A percentile compares a stretch with the other conserved stretches of the same genome.
Conservation (phyloP, 306 rosid genomes). For the Cercis canadensis region DNA sequence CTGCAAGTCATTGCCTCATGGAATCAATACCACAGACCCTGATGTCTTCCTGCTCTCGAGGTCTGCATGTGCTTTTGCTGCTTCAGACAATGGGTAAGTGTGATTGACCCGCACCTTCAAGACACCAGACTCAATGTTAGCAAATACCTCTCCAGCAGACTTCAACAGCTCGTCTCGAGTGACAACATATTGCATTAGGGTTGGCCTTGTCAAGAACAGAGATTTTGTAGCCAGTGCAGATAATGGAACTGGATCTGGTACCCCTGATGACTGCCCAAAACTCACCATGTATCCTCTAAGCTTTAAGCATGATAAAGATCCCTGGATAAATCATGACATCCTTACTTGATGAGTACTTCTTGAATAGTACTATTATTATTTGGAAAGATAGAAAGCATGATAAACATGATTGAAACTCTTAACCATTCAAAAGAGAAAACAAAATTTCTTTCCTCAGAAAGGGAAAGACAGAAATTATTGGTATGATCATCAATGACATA, state of each 20-base stretch:
- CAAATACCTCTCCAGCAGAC: conserved; percentile 78
- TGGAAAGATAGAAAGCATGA: background rate
- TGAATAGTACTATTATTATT: too few relatives aligned
- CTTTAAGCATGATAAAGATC: conserved; percentile 83
- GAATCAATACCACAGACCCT: conserved; percentile 83
- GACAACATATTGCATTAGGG: conserved; percentile 58
- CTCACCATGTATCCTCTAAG: conserved; percentile 75
- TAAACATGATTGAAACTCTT: background rate
- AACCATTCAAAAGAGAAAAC: background rate
- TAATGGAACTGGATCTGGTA: conserved; percentile 85
- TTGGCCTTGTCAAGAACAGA: conserved; percentile 83
- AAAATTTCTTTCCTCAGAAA: background rate
- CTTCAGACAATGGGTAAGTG: conserved; percentile 78
- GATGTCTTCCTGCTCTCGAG: conserved; percentile 78
- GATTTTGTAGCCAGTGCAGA: conserved; percentile 72
- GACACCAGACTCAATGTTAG: conserved; percentile 58
- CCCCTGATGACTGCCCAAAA: conserved; percentile 90
- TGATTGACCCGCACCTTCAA: conserved; percentile 79
- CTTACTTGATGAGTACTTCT: conserved; percentile 1
- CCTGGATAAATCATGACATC: conserved; percentile 49
- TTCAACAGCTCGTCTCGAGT: conserved; percentile 74
- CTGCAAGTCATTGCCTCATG: conserved; percentile 39
- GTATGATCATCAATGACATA: too few relatives aligned
- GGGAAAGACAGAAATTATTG: too few relatives aligned
- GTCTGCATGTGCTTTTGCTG: conserved; percentile 81